Evolutionary conservation across 1,284 basidiomycete genomes (phyloP).

Genomic region (Schizopora paradoxa): DNA sequence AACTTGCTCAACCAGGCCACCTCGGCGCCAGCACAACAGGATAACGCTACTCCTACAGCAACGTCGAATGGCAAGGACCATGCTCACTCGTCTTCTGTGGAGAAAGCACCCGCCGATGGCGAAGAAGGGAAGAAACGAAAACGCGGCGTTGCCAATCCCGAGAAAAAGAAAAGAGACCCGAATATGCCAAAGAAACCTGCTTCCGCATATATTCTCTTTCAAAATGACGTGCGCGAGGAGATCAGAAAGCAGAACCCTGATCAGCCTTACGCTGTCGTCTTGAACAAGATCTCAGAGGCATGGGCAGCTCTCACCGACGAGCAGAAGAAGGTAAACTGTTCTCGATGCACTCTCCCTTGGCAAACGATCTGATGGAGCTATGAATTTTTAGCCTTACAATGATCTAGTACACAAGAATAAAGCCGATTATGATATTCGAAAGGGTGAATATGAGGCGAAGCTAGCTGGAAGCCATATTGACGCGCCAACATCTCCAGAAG

Average conservation of each 20-base stretch:
- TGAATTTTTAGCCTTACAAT: constrained; percentile 31
- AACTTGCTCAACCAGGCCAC: not conserved
- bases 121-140: constrained; percentile 37
- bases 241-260: constrained; percentile 63
- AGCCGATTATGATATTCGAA: constrained; percentile 31
- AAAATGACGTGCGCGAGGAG: constrained; percentile 82
- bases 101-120: constrained; percentile 37
- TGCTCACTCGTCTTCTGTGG: constrained; percentile 35
- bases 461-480: constrained; percentile 1
- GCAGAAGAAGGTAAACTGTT: constrained; percentile 61
- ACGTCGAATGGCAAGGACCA: constrained; percentile 46
- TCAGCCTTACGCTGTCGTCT: constrained; percentile 67
- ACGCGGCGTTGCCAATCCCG: constrained; percentile 13
- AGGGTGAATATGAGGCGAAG: constrained; percentile 28
- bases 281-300: constrained; percentile 64
- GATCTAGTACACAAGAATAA: constrained; percentile 32
- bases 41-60: constrained; percentile 26
- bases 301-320: constrained; percentile 69
- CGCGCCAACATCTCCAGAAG: not conserved
- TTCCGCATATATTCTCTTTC: constrained; percentile 93
- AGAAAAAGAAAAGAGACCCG: constrained; percentile 76
- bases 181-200: constrained; percentile 93
- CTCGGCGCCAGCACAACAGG: constrained; percentile 1
- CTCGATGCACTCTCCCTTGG: constrained; percentile 24
- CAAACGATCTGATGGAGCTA: constrained; percentile 29